Evolutionary conservation across 257 asterid species (phyloP).

Genomic region (Ligustrum vulgare): DNA sequence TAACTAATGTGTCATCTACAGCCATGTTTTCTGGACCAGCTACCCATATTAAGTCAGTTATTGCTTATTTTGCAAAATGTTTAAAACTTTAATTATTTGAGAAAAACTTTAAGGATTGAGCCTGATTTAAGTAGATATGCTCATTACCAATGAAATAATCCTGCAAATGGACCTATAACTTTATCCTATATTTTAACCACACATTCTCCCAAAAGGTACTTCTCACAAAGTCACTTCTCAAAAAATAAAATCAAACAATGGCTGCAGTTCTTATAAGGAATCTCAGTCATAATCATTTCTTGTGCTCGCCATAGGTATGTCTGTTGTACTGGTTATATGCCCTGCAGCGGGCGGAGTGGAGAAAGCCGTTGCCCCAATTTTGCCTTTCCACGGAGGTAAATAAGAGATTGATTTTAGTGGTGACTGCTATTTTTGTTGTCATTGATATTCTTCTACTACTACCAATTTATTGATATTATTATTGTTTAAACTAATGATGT

Average conservation of each 20-base stretch:
- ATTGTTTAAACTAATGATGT: not conserved
- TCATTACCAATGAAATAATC: no score
- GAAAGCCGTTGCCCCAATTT: slow-evolving; percentile 91
- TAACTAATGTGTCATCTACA: no score
- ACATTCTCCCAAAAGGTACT: no score
- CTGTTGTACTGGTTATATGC: slow-evolving; percentile 99
- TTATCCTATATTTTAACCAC: no score
- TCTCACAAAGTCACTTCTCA: no score
- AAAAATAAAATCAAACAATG: no score
- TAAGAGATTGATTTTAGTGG: slow-evolving; percentile 6
- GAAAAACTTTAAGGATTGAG: no score
- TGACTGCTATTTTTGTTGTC: not conserved
- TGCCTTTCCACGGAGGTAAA: slow-evolving; percentile 99
- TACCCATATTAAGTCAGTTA: slow-evolving; percentile 87
- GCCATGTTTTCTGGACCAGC: slow-evolving; percentile 86
- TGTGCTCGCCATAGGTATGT: slow-evolving; percentile 56
- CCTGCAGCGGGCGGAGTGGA: slow-evolving; percentile 99
- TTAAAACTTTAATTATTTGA: not conserved
- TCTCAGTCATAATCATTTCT: slow-evolving; percentile 14
- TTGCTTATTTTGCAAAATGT: slow-evolving; percentile 1
- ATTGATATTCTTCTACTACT: not conserved
- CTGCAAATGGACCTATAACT: no score
- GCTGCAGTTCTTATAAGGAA: no score
- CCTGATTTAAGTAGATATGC: no score
- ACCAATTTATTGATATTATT: not conserved